Percentiles rank a stretch among this genome's conserved stretches.
These are phyloP conservation scores for Micromonas pusilla DNA, from an alignment of 139 green algal species.

Conservation along the genomic window DNA sequence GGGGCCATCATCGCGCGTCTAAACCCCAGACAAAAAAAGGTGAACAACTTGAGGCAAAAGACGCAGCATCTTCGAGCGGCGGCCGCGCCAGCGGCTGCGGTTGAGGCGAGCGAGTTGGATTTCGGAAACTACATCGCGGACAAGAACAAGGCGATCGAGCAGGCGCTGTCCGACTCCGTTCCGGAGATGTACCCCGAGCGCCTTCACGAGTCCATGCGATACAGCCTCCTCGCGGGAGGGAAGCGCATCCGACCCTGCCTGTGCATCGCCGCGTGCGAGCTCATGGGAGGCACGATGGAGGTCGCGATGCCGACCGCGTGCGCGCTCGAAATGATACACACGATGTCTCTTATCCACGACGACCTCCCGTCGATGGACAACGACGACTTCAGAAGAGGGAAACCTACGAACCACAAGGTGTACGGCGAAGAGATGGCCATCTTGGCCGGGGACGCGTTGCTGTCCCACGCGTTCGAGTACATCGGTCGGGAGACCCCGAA, in stretches of 20 bases:
- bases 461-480: constrained; percentile 92
- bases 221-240: constrained; percentile 85
- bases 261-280: constrained; percentile 88
- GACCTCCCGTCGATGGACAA: constrained; percentile 98
- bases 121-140: constrained; percentile 40
- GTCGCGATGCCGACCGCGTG: constrained; percentile 62
- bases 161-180: constrained; percentile 61
- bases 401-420: constrained; percentile 91
- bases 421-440: constrained; percentile 97
- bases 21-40: not conserved
- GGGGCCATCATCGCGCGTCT: not conserved
- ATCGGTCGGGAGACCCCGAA: constrained; percentile 75
- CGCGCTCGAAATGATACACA: constrained; percentile 98
- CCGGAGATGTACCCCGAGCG: constrained; percentile 79
- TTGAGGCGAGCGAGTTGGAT: constrained; percentile 8
- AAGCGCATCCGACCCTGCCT: constrained; percentile 92
- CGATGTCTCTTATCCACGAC: constrained; percentile 92
- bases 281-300: constrained; percentile 68
- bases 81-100: not conserved
- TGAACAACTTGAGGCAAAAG: not conserved
- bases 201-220: constrained; percentile 90
- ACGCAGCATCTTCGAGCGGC: not conserved
- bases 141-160: constrained; percentile 34
- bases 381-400: constrained; percentile 90
- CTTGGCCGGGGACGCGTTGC: constrained; percentile 90